These are phyloP conservation scores for Ceratocystis papillata DNA, from an alignment of 2,329 filamentous ascomycete genomes.

Conservation along the genomic window DNA sequence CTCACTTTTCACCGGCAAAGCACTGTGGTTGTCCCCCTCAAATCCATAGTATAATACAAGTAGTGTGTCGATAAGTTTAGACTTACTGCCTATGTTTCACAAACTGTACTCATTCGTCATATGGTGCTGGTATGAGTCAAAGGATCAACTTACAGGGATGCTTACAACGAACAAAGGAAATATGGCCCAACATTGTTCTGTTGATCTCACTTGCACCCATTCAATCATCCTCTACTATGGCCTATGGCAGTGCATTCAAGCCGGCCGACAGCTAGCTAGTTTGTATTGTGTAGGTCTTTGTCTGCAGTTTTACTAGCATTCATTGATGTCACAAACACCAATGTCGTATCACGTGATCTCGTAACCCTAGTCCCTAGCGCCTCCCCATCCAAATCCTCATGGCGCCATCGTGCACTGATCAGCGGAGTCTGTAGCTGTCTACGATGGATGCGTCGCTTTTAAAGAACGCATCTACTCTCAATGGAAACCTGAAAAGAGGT, in stretches of 20 bases:
- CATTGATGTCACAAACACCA: too few species aligned
- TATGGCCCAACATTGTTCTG: too few species aligned
- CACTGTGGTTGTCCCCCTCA: neutral
- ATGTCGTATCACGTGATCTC: neutral
- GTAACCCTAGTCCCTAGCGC: neutral
- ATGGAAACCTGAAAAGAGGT: neutral
- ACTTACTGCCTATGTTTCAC: too few species aligned
- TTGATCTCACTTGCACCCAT: too few species aligned
- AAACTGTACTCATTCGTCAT: too few species aligned
- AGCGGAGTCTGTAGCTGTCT: neutral
- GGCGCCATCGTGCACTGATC: constrained; percentile 10
- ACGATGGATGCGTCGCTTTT: neutral
- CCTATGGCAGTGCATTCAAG: too few species aligned
- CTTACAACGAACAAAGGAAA: too few species aligned
- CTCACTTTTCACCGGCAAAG: neutral
- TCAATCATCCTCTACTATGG: too few species aligned
- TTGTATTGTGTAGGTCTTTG: neutral
- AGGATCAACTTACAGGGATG: too few species aligned
- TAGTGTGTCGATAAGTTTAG: too few species aligned
- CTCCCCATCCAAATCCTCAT: neutral
- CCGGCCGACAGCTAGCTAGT: too few species aligned
- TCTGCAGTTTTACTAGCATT: neutral
- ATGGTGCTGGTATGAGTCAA: too few species aligned
- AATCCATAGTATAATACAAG: neutral
- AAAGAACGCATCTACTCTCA: neutral